Evolutionary conservation across 352 stramenopile genomes (phyloP), one percentile per base, ranked within the genome.

Genomic region (Blastocystis sp.): DNA sequence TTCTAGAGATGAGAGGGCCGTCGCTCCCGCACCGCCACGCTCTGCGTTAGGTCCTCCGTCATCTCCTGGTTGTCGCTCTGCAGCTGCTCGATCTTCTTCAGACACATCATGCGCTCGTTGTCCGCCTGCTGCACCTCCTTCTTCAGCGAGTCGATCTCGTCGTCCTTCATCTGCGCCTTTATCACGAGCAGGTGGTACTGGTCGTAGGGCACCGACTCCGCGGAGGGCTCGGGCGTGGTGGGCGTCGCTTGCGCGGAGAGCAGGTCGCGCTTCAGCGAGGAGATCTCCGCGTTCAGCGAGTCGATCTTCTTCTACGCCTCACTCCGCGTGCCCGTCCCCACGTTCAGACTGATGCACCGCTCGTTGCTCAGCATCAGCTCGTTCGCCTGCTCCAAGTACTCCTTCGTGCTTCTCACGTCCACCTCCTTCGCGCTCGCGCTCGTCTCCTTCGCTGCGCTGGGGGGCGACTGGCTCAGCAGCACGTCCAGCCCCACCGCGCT

Each of bases 41-140:
- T 85, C 2, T 29, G 6, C 3, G 74, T 62, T 2, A 85, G n/a
- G 41, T 85, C 39, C n/a, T 69, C 33, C 1, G 55, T 41, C 31
- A 85, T 62, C 61, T 85, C 74, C 29, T 85, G 74, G 41, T 85
- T 69, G 61, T 85, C 74, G 10, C 24, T 26, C 51, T 85, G 74
- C 2, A 85, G 74, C 51, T 85, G 24, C 33, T n/a, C 74, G 33
- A 85, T 69, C 29, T 85, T 85, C 74, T 66, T 62, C 35, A 85
- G 74, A 85, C 74, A 85, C 51, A 85, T 67, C 35, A 45, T 9
- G 19, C 74, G 19, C 31, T 85, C 74, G 4, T 26, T 31, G 33
- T 85, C 74, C 9, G 74, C 74, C 21, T 63, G 37, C 33, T 63
- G 31, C 19, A 31, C 31, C 74, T 67, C 24, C 41, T 85, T 59